These are phyloP conservation scores for Oryza officinalis DNA, from an alignment of 176 grass and related monocot genomes.

Conservation along the genomic window DNA sequence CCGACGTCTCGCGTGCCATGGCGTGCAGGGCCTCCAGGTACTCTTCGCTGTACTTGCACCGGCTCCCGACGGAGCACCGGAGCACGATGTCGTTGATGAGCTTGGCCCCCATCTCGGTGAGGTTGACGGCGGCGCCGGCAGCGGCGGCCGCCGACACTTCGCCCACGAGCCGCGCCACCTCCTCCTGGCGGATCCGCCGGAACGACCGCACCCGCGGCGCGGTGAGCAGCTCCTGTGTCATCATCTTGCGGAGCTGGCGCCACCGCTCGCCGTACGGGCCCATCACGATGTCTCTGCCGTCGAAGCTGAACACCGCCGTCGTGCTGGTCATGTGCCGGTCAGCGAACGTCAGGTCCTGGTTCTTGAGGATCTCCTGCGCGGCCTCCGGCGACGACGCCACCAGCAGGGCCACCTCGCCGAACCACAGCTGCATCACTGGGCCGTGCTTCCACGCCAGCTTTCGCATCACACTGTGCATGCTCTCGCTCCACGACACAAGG, in stretches of 20 bases:
- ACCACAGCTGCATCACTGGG: no score
- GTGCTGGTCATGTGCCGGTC: no score
- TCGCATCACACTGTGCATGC: not conserved
- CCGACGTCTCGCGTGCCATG: no score
- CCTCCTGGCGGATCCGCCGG: conserved; percentile 21
- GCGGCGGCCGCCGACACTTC: not conserved
- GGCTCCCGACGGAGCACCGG: conserved; percentile 13
- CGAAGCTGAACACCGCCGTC: not conserved
- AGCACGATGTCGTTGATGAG: conserved; percentile 12
- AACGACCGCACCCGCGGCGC: conserved; percentile 8
- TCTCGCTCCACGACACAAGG: not conserved
- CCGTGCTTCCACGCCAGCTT: not conserved
- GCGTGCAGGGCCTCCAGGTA: no score
- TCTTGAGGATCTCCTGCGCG: no score
- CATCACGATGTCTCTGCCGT: not conserved
- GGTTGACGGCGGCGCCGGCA: not conserved
- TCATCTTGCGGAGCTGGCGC: no score
- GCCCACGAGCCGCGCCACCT: not conserved
- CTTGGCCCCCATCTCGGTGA: not conserved
- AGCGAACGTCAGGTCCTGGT: no score
- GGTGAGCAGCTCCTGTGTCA: conserved; percentile 27
- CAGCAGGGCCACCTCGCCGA: no score
- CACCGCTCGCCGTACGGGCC: not conserved
- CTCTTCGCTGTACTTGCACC: no score
- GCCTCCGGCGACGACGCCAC: no score